phyloP scores from a whole-genome alignment of 2,329 filamentous ascomycete genomes.

The Polychaeton citri region DNA sequence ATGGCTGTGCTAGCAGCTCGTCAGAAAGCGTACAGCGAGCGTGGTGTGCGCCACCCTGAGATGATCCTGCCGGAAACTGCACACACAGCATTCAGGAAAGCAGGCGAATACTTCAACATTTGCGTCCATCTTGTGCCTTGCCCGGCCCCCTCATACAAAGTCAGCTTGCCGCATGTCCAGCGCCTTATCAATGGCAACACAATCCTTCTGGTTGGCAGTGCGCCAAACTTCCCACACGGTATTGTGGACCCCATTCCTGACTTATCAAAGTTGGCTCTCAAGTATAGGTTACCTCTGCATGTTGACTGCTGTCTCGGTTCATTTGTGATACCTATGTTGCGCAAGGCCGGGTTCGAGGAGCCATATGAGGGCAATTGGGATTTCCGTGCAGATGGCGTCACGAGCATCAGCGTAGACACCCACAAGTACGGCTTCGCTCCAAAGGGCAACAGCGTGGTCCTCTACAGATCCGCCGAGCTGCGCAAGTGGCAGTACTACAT shows the following conservation, averaged over 20 bases:
- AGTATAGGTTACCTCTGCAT: conserved; percentile 73
- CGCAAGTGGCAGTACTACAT: conserved; percentile 94
- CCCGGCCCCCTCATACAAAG: conserved; percentile 73
- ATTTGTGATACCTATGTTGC: conserved; percentile 84
- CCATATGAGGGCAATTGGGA: conserved; percentile 55
- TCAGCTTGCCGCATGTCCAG: conserved; percentile 62
- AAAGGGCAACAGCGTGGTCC: conserved; percentile 86
- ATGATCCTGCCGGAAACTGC: conserved; percentile 95
- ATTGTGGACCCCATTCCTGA: conserved; percentile 90
- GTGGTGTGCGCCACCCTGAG: conserved; percentile 81
- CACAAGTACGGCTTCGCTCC: conserved; percentile 99
- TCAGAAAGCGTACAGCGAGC: conserved; percentile 75
- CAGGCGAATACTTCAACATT: conserved; percentile 91
- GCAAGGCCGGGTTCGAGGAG: conserved; percentile 83
- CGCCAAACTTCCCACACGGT: conserved; percentile 95
- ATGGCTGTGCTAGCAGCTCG: conserved; percentile 88
- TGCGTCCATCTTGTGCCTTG: conserved; percentile 81
- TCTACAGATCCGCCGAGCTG: conserved; percentile 71
- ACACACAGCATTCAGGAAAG: conserved; percentile 94
- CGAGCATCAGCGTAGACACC: conserved; percentile 89
- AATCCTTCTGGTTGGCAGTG: conserved; percentile 80
- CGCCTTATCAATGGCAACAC: conserved; percentile 92
- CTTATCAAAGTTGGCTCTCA: conserved; percentile 69
- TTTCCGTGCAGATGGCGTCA: conserved; percentile 87
- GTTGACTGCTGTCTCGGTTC: conserved; percentile 97